Conservation (phyloP, 2,329 filamentous ascomycete species). For the Neophaeococcomyces mojaviensis region DNA sequence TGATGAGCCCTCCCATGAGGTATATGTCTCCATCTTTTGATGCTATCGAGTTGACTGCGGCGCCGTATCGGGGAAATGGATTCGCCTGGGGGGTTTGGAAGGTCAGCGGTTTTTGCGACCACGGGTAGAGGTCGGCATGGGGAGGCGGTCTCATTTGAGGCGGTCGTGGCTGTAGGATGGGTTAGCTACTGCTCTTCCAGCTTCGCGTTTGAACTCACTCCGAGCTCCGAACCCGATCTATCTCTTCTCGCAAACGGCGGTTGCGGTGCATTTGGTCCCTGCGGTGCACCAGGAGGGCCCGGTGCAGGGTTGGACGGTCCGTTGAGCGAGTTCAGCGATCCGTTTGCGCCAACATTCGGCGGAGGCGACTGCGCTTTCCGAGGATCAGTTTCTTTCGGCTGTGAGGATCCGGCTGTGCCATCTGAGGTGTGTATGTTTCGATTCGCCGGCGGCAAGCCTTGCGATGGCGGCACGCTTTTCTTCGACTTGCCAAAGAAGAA, state of each 20-base stretch:
- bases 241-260: slow-evolving; percentile 40
- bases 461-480: slow-evolving; percentile 45
- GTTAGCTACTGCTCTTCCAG: slow-evolving; percentile 9
- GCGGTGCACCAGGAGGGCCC: not conserved
- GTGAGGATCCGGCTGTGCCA: slow-evolving; percentile 37
- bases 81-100: slow-evolving; percentile 75
- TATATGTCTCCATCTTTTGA: slow-evolving; percentile 98
- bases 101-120: slow-evolving; percentile 83
- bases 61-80: slow-evolving; percentile 93
- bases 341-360: slow-evolving; percentile 64
- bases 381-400: slow-evolving; percentile 29
- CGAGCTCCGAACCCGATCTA: slow-evolving; percentile 47
- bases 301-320: not conserved
- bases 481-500: slow-evolving; percentile 78
- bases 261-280: slow-evolving; percentile 10
- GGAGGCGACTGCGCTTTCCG: slow-evolving; percentile 52
- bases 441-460: slow-evolving; percentile 45
- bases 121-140: slow-evolving; percentile 83
- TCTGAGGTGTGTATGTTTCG: slow-evolving; percentile 52
- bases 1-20: slow-evolving; percentile 92
- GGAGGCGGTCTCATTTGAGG: slow-evolving; percentile 43
- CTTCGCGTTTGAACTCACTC: slow-evolving; percentile 35
- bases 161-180: slow-evolving; percentile 13
- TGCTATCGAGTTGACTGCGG: slow-evolving; percentile 83
- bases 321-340: slow-evolving; percentile 57